phyloP scores from a whole-genome alignment of 768 basidiomycete species.

The Lactifluus subvellereus region DNA sequence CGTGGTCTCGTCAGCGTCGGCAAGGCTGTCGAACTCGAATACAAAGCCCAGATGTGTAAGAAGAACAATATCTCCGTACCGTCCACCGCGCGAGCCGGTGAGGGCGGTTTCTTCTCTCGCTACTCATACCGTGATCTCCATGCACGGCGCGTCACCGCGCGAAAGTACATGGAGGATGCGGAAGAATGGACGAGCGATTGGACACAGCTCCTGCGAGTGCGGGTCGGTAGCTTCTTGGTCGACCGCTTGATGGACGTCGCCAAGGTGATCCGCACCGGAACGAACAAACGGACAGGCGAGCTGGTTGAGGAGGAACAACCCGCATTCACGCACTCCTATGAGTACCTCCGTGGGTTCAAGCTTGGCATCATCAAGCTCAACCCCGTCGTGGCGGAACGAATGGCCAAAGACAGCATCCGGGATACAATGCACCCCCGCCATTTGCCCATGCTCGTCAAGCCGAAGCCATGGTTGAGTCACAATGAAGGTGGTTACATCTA shows the following conservation, averaged over 20 bases:
- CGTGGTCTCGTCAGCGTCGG: slow-evolving; percentile 77
- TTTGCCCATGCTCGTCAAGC: slow-evolving; percentile 91
- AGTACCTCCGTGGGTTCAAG: slow-evolving; percentile 89
- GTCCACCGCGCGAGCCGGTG: slow-evolving; percentile 26
- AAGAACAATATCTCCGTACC: slow-evolving; percentile 46
- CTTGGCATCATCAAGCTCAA: slow-evolving; percentile 90
- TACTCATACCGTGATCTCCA: slow-evolving; percentile 57
- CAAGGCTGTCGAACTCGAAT: slow-evolving; percentile 82
- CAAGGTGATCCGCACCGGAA: slow-evolving; percentile 56
- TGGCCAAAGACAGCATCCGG: slow-evolving; percentile 66
- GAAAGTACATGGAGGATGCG: slow-evolving; percentile 56
- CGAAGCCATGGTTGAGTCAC: slow-evolving; percentile 77
- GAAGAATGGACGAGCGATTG: slow-evolving; percentile 78
- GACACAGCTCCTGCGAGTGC: slow-evolving; percentile 71
- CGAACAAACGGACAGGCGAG: slow-evolving; percentile 54
- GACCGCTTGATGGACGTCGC: slow-evolving; percentile 83
- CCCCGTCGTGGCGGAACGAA: slow-evolving; percentile 65
- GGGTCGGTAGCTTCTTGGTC: slow-evolving; percentile 77
- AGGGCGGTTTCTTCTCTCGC: slow-evolving; percentile 47
- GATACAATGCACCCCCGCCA: slow-evolving; percentile 86
- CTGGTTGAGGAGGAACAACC: slow-evolving; percentile 73
- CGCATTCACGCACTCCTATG: slow-evolving; percentile 88
- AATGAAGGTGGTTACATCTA: slow-evolving; percentile 81
- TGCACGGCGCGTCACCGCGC: slow-evolving; percentile 59
- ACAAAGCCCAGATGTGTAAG: slow-evolving; percentile 77